Base-by-base conservation (phyloP, 2,329 filamentous ascomycete genomes). In the Arthrinium phaeospermum region DNA sequence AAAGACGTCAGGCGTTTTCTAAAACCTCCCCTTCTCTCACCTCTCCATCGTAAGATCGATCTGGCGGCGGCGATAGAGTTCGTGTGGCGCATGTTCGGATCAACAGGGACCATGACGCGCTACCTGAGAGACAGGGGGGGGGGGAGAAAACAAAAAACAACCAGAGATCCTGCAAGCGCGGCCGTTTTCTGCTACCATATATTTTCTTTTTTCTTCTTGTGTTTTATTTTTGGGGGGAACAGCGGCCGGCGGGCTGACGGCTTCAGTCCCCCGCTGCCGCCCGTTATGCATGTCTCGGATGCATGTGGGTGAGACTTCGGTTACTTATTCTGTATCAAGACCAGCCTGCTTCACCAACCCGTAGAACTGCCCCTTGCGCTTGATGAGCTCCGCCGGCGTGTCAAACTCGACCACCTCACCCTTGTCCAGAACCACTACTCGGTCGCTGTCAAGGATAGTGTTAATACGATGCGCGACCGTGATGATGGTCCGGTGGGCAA, bases 381-480 rank as follows among this genome's bases (percentile, higher is more conserved):
- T 91, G 74, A 98, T 90, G 72, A 99, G 86, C 75, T 92, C 91
- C 51, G 90, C 86, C 1, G 96, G 96, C 8, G 92, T 94, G 82
- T 97, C 96, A 82, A 98, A 99, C 82, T 99, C 96, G 69, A 92
- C 93, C 57, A 99, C 95, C 78, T 91, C 90, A 61, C 96, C 96
- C 82, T 93, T 93, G 80, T 98, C 95, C 7, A 99, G 89, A 69
- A 99, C 96, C 47, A 99, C 92, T 74, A 99, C 96, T 69, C 95
- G 91, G 84, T 99, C 96, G 74, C 88, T 90, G 81, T 93, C 91
- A 44, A 99, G 88, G 78, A 99, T 98, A 14, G 96, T 99, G 85
- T 98, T 98, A 85, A 99, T 97, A 71, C 96, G 92, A 85, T 99
- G 96, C 37, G 96, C 96, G 79, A 99, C 98, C 0, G 96, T 99